These are phyloP conservation scores for Babesia microti DNA, from an alignment of 169 alveolate species.

Conservation along the genomic window DNA sequence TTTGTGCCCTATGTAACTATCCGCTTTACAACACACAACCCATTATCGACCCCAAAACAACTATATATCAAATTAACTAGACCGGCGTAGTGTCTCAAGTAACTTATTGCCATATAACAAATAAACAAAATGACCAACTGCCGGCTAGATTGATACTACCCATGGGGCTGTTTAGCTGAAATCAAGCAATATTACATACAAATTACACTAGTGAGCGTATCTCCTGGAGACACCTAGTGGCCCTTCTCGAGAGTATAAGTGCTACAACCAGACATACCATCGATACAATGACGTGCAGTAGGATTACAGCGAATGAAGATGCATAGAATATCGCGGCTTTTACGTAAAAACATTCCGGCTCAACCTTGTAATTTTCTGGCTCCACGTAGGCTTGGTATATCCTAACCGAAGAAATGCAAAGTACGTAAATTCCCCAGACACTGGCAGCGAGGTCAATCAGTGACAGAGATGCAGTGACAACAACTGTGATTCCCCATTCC, in stretches of 20 bases:
- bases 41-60: too few species aligned
- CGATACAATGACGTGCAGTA: constrained; percentile 36
- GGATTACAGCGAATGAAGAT: constrained; percentile 43
- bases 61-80: too few species aligned
- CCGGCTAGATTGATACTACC: too few species aligned
- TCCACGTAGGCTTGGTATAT: constrained; percentile 45
- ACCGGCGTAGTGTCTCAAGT: too few species aligned
- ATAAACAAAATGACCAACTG: too few species aligned
- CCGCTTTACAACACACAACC: too few species aligned
- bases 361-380: constrained; percentile 19
- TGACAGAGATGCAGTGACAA: constrained; percentile 47
- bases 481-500: constrained; percentile 51
- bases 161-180: too few species aligned
- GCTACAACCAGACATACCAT: constrained; percentile 32
- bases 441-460: constrained; percentile 47
- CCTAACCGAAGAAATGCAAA: constrained; percentile 41
- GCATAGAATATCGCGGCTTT: constrained; percentile 39
- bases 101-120: too few species aligned
- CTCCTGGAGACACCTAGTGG: constrained; percentile 21
- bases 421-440: constrained; percentile 47
- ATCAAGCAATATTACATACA: too few species aligned
- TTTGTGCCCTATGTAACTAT: too few species aligned
- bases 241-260: constrained; percentile 22
- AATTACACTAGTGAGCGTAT: too few species aligned
- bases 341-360: constrained; percentile 43